Conservation (phyloP, 1,284 basidiomycete genomes). For the Trametes pubescens region DNA sequence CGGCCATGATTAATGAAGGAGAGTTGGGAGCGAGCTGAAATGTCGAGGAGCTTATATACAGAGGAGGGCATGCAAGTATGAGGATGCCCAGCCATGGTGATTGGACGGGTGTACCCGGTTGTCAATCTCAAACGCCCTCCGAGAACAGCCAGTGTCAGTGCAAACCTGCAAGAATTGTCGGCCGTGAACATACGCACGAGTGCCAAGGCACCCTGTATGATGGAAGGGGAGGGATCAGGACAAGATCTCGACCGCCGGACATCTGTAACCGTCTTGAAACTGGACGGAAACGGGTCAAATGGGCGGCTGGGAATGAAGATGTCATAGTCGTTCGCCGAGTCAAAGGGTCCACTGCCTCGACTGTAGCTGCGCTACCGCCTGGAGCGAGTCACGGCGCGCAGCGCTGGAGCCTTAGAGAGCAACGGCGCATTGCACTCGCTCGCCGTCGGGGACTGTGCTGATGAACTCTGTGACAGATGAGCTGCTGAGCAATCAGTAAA, state of each 20-base stretch:
- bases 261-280: constrained; percentile 27
- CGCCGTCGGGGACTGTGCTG: constrained; percentile 21
- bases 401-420: constrained; percentile 10
- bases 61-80: constrained; percentile 19
- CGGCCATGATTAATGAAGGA: constrained; percentile 35
- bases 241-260: constrained; percentile 29
- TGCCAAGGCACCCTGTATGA: constrained; percentile 20
- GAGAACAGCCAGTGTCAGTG: constrained; percentile 31
- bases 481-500: constrained; percentile 27
- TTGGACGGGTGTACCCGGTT: constrained; percentile 30
- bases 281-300: constrained; percentile 26
- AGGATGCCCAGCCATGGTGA: constrained; percentile 34
- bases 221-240: constrained; percentile 28
- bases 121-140: constrained; percentile 35
- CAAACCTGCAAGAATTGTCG: constrained; percentile 22
- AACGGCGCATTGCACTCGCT: constrained; percentile 22
- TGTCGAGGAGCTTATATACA: constrained; percentile 24
- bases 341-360: constrained; percentile 25
- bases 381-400: constrained; percentile 28
- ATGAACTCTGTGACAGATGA: constrained; percentile 29
- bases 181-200: constrained; percentile 22
- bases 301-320: constrained; percentile 24
- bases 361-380: constrained; percentile 18
- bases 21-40: constrained; percentile 20
- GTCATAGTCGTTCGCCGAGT: constrained; percentile 31